Evolutionary conservation across 2,329 filamentous ascomycete genomes (phyloP).

Genomic region (Fusarium nanum): DNA sequence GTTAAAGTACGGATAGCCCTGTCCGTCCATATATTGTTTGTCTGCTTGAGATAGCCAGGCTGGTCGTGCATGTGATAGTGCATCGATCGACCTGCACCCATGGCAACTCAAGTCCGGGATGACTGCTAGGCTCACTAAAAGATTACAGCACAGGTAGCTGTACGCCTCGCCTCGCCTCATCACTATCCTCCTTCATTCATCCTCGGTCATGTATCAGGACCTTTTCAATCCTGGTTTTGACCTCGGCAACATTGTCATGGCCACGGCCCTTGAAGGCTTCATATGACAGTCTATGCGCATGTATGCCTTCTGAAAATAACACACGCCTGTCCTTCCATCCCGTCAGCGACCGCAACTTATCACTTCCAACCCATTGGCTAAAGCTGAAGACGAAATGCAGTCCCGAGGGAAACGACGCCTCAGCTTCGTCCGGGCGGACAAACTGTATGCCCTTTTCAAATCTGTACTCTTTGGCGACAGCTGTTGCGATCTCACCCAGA

Average conservation of each 20-base stretch:
- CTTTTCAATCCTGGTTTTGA: slow-evolving; percentile 22
- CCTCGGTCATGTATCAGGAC: background rate
- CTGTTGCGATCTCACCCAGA: slow-evolving; percentile 52
- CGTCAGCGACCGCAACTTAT: slow-evolving; percentile 54
- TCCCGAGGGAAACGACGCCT: slow-evolving; percentile 28
- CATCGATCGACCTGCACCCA: background rate
- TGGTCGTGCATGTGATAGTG: background rate
- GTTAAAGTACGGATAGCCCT: background rate
- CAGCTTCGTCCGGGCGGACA: slow-evolving; percentile 31
- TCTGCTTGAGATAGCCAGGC: background rate
- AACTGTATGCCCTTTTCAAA: slow-evolving; percentile 50
- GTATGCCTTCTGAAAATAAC: slow-evolving; percentile 53
- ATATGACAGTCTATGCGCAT: slow-evolving; percentile 54
- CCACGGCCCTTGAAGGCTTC: slow-evolving; percentile 44
- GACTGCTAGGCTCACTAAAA: background rate
- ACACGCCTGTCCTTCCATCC: slow-evolving; percentile 55
- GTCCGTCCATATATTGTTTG: background rate
- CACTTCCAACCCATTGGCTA: slow-evolving; percentile 58
- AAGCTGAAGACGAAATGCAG: slow-evolving; percentile 50
- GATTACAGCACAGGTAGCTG: too few species aligned
- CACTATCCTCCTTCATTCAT: background rate
- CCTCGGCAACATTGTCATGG: slow-evolving; percentile 25
- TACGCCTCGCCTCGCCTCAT: background rate
- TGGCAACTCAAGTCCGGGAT: background rate
- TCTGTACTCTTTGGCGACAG: slow-evolving; percentile 56